Percentiles rank a stretch among this genome's conserved stretches.
These are phyloP conservation scores for Jaltomata sinuosa DNA, from an alignment of 257 asterid genomes.

Conservation along the genomic window DNA sequence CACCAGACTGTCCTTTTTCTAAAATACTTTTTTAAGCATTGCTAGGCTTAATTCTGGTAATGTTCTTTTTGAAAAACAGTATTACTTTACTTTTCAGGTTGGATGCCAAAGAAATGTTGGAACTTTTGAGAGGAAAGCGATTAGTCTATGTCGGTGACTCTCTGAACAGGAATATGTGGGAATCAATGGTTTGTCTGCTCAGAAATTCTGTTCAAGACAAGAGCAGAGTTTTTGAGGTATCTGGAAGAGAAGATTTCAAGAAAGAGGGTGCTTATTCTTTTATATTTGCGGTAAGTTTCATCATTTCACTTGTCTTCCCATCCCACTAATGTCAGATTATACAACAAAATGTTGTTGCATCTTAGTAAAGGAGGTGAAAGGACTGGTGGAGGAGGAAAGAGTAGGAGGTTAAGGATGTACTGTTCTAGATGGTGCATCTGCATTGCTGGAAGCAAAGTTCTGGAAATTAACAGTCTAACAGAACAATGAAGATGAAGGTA, in stretches of 20 bases:
- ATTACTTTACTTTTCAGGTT: slow-evolving; percentile 27
- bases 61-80: not conserved
- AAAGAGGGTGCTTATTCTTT: slow-evolving; percentile 87
- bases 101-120: slow-evolving; percentile 76
- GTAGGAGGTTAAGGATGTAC: not conserved
- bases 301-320: not conserved
- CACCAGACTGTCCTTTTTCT: not conserved
- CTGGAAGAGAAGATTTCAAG: slow-evolving; percentile 79
- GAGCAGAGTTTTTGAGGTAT: slow-evolving; percentile 69
- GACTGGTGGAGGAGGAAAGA: not conserved
- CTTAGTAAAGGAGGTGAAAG: not conserved
- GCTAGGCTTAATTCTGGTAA: not conserved
- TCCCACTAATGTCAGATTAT: not conserved
- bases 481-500: not conserved
- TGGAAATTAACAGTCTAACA: not conserved
- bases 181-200: slow-evolving; percentile 81
- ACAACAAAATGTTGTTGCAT: not conserved
- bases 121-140: slow-evolving; percentile 67
- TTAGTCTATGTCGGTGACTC: slow-evolving; percentile 90
- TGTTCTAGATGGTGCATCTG: not conserved
- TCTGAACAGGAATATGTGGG: slow-evolving; percentile 97
- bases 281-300: slow-evolving; percentile 59
- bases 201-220: slow-evolving; percentile 62
- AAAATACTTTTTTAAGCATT: not conserved
- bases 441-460: not conserved